A percentile compares a stretch with the other conserved stretches of the same genome.
phyloP scores from a whole-genome alignment of 768 basidiomycete species.

The Cystobasidium ongulense region DNA sequence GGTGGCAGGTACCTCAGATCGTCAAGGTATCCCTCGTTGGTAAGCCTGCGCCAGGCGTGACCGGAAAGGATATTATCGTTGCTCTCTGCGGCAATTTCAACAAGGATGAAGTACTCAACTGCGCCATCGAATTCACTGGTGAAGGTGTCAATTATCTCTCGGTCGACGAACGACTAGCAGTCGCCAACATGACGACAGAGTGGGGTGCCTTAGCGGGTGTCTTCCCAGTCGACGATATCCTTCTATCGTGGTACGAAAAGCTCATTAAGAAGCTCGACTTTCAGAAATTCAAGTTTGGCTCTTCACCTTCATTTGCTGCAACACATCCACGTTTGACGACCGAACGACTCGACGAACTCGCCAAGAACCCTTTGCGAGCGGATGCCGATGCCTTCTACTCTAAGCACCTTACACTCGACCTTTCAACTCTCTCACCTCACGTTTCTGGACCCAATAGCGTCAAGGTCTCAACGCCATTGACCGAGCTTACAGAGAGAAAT shows the following conservation, averaged over 20 bases:
- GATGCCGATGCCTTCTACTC: conserved; percentile 74
- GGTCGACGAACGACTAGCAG: conserved; percentile 88
- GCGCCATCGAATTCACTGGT: conserved; percentile 91
- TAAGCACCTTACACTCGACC: conserved; percentile 79
- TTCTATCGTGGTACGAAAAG: conserved; percentile 76
- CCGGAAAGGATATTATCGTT: conserved; percentile 96
- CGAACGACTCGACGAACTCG: conserved; percentile 60
- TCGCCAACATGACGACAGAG: conserved; percentile 95
- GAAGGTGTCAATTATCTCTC: conserved; percentile 68
- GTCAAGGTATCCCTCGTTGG: conserved; percentile 87
- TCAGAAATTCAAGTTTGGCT: conserved; percentile 59
- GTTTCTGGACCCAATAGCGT: conserved; percentile 97
- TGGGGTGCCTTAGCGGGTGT: conserved; percentile 96
- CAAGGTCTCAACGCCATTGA: conserved; percentile 88
- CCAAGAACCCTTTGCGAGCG: conserved; percentile 52
- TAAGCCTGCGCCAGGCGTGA: conserved; percentile 73
- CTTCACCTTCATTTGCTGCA: conserved; percentile 42
- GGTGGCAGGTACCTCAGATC: conserved; percentile 99
- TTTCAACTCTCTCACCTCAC: conserved; percentile 87
- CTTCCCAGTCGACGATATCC: conserved; percentile 79
- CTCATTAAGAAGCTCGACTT: conserved; percentile 64
- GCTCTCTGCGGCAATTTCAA: conserved; percentile 94
- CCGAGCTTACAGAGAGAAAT: conserved; percentile 61
- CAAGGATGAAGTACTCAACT: conserved; percentile 90
- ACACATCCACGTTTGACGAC: conserved; percentile 78